These are phyloP conservation scores for Sonneratia caseolaris DNA, from an alignment of 345 rosid genomes.

Conservation along the genomic window DNA sequence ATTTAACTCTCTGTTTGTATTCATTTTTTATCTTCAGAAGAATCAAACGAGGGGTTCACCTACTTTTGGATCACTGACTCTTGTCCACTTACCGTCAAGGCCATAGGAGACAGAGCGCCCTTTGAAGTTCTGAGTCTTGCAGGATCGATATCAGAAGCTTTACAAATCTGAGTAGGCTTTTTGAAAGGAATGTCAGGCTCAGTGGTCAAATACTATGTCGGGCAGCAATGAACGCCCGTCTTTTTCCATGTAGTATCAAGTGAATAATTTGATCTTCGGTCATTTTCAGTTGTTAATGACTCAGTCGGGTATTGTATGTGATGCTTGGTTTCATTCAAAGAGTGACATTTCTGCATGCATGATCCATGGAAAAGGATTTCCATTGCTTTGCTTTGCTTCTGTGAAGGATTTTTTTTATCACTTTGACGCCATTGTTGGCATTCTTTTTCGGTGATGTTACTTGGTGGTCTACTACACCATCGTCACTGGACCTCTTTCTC, in stretches of 20 bases:
- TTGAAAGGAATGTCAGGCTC: not conserved
- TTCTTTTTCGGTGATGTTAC: too few relatives aligned
- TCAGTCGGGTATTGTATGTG: too few relatives aligned
- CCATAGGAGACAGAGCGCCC: conserved; percentile 64
- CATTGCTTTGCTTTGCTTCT: too few relatives aligned
- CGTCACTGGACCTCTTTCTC: too few relatives aligned
- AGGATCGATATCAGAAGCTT: conserved; percentile 76
- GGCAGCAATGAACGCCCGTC: not conserved
- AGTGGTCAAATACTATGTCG: not conserved
- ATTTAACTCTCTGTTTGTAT: not conserved
- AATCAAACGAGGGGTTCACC: conserved; percentile 48
- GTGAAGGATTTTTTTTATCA: too few relatives aligned
- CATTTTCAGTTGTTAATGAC: too few relatives aligned
- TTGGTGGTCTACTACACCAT: too few relatives aligned
- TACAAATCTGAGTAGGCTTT: conserved; percentile 46
- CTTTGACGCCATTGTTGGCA: too few relatives aligned
- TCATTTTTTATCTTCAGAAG: conserved; percentile 17
- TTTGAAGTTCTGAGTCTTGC: conserved; percentile 90
- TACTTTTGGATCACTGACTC: conserved; percentile 98
- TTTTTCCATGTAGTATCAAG: not conserved
- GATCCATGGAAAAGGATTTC: too few relatives aligned
- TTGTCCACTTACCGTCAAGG: conserved; percentile 76
- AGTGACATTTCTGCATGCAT: too few relatives aligned
- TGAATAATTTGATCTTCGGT: too few relatives aligned
- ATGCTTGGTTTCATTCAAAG: too few relatives aligned